phyloP scores from a whole-genome alignment of 2,329 filamentous ascomycete species.

The Elsinoe perseae region DNA sequence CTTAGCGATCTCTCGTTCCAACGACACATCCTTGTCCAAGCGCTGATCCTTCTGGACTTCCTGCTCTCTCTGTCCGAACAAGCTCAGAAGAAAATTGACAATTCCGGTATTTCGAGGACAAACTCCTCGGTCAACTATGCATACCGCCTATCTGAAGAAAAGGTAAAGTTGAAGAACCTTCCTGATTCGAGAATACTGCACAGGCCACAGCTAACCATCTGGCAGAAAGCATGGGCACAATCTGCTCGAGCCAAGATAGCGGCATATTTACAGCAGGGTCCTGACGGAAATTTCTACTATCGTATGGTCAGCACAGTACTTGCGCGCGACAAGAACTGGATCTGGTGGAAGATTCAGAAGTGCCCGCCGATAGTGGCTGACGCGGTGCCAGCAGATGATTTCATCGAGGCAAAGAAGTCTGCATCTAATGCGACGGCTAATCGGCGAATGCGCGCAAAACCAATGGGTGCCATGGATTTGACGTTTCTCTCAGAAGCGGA shows the following conservation, averaged over 20 bases:
- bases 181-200: conserved; percentile 13
- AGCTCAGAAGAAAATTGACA: conserved; percentile 69
- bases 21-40: conserved; percentile 88
- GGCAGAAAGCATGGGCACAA: conserved; percentile 71
- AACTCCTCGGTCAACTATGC: conserved; percentile 65
- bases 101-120: conserved; percentile 41
- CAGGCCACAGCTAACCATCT: conserved; percentile 23
- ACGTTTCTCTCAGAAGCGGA: conserved; percentile 67
- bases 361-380: conserved; percentile 79
- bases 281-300: conserved; percentile 86
- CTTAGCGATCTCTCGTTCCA: conserved; percentile 91
- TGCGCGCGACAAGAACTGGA: conserved; percentile 96
- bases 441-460: conserved; percentile 60
- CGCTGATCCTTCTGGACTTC: conserved; percentile 90
- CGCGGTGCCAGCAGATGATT: conserved; percentile 60
- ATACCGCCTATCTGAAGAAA: conserved; percentile 67
- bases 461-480: conserved; percentile 66
- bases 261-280: conserved; percentile 70
- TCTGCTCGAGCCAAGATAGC: conserved; percentile 72
- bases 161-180: conserved; percentile 33
- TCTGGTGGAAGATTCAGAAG: conserved; percentile 92
- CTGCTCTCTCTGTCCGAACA: conserved; percentile 79
- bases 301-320: conserved; percentile 96
- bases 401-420: conserved; percentile 59
- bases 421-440: conserved; percentile 60